Conservation (phyloP, 139 green algal genomes). For the Desmodesmus armatus region DNA sequence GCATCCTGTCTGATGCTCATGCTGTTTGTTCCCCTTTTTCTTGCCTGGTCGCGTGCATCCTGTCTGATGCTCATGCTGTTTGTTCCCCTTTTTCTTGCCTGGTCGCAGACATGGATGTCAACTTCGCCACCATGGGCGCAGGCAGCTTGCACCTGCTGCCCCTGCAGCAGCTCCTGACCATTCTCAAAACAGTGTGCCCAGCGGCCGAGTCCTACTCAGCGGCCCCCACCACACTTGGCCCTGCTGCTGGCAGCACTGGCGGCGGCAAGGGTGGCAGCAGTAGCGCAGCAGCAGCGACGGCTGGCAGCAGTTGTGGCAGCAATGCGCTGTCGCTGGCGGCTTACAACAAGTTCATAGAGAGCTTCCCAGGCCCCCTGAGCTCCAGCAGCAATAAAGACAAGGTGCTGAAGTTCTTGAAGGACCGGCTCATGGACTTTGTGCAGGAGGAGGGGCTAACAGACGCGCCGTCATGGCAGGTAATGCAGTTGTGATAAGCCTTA, state of each 20-base stretch:
- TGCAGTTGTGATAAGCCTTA: too few relatives aligned
- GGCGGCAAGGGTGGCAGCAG: background rate
- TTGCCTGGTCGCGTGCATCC: background rate
- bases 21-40: background rate
- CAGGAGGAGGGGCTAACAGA: constrained; percentile 12
- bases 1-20: too few relatives aligned
- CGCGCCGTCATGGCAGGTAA: constrained; percentile 11
- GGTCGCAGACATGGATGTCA: constrained; percentile 24
- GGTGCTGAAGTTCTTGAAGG: constrained; percentile 45
- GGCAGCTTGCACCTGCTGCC: constrained; percentile 7
- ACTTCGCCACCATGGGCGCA: constrained; percentile 31
- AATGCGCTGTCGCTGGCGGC: constrained; percentile 2
- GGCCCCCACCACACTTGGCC: background rate
- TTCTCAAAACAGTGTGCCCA: constrained; percentile 5
- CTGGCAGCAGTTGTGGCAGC: background rate
- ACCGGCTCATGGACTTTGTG: constrained; percentile 28
- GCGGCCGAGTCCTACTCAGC: background rate
- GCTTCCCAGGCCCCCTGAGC: constrained; percentile 52
- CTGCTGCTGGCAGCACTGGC: background rate
- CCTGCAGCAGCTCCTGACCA: constrained; percentile 8
- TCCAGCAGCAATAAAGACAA: constrained; percentile 49
- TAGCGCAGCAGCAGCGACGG: constrained; percentile 10
- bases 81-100: too few relatives aligned
- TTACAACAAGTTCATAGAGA: constrained; percentile 7
- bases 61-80: background rate